Evolutionary conservation across 306 rosid genomes (phyloP), one percentile per base, ranked within the genome.

Genomic region (Rubus idaeus): DNA sequence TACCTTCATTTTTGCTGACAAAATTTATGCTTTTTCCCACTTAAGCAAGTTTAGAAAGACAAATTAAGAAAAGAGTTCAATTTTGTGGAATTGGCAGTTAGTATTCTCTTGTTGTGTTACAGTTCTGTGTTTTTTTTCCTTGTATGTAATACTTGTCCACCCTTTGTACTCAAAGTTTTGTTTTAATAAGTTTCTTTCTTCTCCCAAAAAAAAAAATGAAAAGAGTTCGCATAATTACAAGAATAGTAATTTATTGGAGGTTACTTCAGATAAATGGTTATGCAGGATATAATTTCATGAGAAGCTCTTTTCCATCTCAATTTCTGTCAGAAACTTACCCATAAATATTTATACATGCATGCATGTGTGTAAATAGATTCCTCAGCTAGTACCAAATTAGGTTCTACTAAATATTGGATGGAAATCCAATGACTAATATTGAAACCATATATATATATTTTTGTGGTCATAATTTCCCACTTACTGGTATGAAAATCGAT

Each of bases 261-360:
- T 42, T 4, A 65, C 20, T 4, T 6, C 49, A 39, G 13, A 17
- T 57, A 41, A 41, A 56, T 55, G 35, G 30, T 37, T 71, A 62
- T 64, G 40, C 37, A 9, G 20, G 70, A 64, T 37, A 17, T 16
- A 35, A 7, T 64, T 9, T 6, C 47, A 16, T 40, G 23, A 18
- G 44, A 56, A 77, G 46, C 18, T 51, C 63, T 61, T 53, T 68
- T 78, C 61, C 71, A 60, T 84, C 62, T 71, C 35, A 69, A 53
- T 20, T 30, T 69, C 56, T 41, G 71, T 9, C 18, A 56, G 74
- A 76, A 75, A 40, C 67, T 58, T 78, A 55, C 42, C 62, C 72
- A 73, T 16, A 70, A 17, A 49, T 8, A 14, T 30, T 30, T 30
- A 30, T 30, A 30, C 23, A 60, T 60, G 12, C 2, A 7, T 53